Evolutionary conservation across 2,329 filamentous ascomycete species (phyloP), one percentile per base, ranked within the genome.

Genomic region (Neopestalotiopsis sp.): DNA sequence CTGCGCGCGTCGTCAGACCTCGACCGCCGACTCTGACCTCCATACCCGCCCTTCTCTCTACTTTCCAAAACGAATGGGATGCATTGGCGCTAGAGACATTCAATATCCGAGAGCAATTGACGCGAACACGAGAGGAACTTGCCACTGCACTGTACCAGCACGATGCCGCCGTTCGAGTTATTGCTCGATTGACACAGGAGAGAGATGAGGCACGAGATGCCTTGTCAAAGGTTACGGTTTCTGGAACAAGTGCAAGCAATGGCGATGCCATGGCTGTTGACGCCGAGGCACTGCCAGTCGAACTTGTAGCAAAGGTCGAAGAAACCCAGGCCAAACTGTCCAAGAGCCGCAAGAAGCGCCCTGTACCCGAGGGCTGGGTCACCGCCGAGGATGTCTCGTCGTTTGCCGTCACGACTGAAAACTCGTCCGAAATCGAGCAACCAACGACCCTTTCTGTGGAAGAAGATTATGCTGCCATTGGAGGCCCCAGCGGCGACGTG

Each of bases 51-150:
- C 89, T 99, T 68, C 92, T 99, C 68, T 92, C 94, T 64, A 92
- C 95, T 53, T 98, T 99, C 81, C 96, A 99, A 81, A 97, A 97
- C 80, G 96, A 99, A 86, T 99, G 96, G 96, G 96, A 99, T 79
- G 92, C 95, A 9, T 84, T 98, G 59, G 94, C 95, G 13, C 86
- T 98, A 45, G 96, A 99, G 83, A 93, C 94, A 65, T 98, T 94
- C 80, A 96, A 94, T 74, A 84, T 98, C 70, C 92, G 93, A 82
- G 93, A 98, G 80, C 94, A 97, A 78, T 86, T 99, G 71, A 88
- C 92, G 65, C 93, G 97, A 79, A 97, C 95, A 57, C 88, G 95
- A 73, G 95, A 98, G 82, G 96, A 99, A 84, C 89, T 99, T 68
- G 94, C 94, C 68, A 96, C 94, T 1, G 94, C 96, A 0, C 87